These are phyloP conservation scores for Calonectria pauciramosa DNA, from an alignment of 2,329 filamentous ascomycete species.

Conservation along the genomic window DNA sequence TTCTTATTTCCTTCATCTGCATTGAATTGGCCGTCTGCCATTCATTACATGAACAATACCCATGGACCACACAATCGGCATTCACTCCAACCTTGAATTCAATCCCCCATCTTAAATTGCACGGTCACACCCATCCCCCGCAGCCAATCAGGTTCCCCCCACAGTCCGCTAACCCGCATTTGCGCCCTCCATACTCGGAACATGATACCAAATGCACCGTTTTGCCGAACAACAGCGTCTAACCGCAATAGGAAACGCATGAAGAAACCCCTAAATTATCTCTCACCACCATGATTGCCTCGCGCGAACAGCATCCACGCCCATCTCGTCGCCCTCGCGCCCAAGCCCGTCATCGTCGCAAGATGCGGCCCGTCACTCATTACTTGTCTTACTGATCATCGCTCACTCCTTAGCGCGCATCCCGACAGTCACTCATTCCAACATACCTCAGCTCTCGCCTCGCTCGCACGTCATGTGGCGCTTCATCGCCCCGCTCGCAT, in stretches of 20 bases:
- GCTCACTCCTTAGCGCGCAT: neutral
- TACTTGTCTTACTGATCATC: slow-evolving; percentile 23
- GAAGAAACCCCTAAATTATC: slow-evolving; percentile 24
- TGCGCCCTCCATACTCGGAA: neutral
- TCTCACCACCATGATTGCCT: slow-evolving; percentile 13
- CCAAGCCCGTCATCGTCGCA: slow-evolving; percentile 27
- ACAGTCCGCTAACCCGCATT: neutral
- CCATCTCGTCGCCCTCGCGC: slow-evolving; percentile 11
- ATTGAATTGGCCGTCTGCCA: neutral
- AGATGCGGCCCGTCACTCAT: slow-evolving; percentile 39
- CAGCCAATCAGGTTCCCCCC: neutral
- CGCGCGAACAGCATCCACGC: slow-evolving; percentile 15
- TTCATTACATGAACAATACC: no score
- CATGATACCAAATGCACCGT: slow-evolving; percentile 9
- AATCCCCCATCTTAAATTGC: neutral
- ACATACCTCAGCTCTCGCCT: neutral
- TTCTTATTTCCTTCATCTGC: neutral
- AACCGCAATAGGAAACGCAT: slow-evolving; percentile 15
- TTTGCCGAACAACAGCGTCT: neutral
- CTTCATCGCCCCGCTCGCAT: slow-evolving; percentile 9
- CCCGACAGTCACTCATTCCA: neutral
- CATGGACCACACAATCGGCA: neutral
- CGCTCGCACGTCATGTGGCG: slow-evolving; percentile 1
- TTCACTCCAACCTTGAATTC: neutral
- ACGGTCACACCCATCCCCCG: neutral